A percentile compares a stretch with the other conserved stretches of the same genome.
Conservation (phyloP, 2,329 filamentous ascomycete species). For the Chaetomiaceae sp. region DNA sequence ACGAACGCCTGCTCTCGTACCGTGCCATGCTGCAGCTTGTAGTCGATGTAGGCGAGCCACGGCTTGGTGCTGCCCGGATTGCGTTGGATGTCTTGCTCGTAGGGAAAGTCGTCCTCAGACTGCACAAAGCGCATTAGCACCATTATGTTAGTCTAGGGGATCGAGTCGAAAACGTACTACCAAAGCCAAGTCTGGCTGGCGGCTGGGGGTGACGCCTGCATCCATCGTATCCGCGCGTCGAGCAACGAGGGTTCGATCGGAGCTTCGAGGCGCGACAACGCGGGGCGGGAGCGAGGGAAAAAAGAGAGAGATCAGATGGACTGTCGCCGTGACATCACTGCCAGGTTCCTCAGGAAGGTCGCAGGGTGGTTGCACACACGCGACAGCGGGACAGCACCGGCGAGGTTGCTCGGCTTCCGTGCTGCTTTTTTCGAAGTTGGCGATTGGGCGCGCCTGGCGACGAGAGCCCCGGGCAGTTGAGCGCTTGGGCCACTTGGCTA, state of each 20-base stretch:
- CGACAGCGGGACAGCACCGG: slow-evolving; percentile 17
- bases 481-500: too few relatives aligned
- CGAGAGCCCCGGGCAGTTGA: too few relatives aligned
- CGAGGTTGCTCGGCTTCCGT: slow-evolving; percentile 9
- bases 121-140: slow-evolving; percentile 24
- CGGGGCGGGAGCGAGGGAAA: slow-evolving; percentile 5
- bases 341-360: slow-evolving; percentile 12
- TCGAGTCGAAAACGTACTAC: slow-evolving; percentile 35
- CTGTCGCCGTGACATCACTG: slow-evolving; percentile 25
- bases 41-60: slow-evolving; percentile 90
- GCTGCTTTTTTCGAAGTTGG: slow-evolving; percentile 20
- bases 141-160: neutral
- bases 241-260: slow-evolving; percentile 7
- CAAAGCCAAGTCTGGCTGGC: slow-evolving; percentile 42
- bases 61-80: slow-evolving; percentile 82
- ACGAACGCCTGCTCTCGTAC: slow-evolving; percentile 77
- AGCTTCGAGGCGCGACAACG: slow-evolving; percentile 12
- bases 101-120: slow-evolving; percentile 80
- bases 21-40: slow-evolving; percentile 82
- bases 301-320: slow-evolving; percentile 7
- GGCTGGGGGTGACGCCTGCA: slow-evolving; percentile 23
- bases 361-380: too few relatives aligned
- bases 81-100: slow-evolving; percentile 91
- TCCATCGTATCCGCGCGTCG: slow-evolving; percentile 19
- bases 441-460: slow-evolving; percentile 16